These are phyloP conservation scores for Penicillium sp. DNA, from an alignment of 2,329 filamentous ascomycete genomes.

Conservation along the genomic window DNA sequence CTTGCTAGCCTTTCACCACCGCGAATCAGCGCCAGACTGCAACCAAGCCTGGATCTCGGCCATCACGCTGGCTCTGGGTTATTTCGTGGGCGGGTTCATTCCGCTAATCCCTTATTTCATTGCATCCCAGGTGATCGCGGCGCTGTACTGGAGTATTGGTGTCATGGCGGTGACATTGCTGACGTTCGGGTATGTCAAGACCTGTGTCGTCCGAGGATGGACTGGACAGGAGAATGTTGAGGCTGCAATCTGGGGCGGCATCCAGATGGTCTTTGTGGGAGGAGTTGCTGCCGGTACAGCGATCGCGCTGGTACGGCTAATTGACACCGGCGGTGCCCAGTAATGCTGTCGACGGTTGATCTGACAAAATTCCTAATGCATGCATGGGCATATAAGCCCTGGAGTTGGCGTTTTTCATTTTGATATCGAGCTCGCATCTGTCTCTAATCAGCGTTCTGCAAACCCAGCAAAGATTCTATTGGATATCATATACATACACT, in stretches of 20 bases:
- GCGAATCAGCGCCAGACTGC: slow-evolving; percentile 41
- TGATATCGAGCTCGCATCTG: too few species aligned
- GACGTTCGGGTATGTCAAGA: slow-evolving; percentile 43
- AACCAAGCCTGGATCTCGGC: slow-evolving; percentile 51
- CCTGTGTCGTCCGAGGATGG: slow-evolving; percentile 45
- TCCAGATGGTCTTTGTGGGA: slow-evolving; percentile 61
- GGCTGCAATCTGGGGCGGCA: slow-evolving; percentile 53
- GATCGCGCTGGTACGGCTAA: slow-evolving; percentile 56
- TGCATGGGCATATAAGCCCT: slow-evolving; percentile 7
- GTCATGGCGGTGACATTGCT: slow-evolving; percentile 41
- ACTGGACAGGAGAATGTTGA: slow-evolving; percentile 43
- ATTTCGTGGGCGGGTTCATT: slow-evolving; percentile 65
- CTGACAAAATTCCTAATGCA: neutral
- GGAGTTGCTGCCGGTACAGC: slow-evolving; percentile 61
- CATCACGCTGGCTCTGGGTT: slow-evolving; percentile 61
- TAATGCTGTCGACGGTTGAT: too few species aligned
- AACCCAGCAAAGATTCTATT: too few species aligned
- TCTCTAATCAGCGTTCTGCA: too few species aligned
- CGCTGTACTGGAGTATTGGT: slow-evolving; percentile 46
- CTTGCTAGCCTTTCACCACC: slow-evolving; percentile 46
- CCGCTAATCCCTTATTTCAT: slow-evolving; percentile 66
- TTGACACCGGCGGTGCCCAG: slow-evolving; percentile 39
- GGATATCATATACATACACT: too few species aligned
- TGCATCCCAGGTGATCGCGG: slow-evolving; percentile 41
- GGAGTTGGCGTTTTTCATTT: slow-evolving; percentile 1